Conservation (phyloP, 805 yeast species). For the Nakazawaea ishiwadae region DNA sequence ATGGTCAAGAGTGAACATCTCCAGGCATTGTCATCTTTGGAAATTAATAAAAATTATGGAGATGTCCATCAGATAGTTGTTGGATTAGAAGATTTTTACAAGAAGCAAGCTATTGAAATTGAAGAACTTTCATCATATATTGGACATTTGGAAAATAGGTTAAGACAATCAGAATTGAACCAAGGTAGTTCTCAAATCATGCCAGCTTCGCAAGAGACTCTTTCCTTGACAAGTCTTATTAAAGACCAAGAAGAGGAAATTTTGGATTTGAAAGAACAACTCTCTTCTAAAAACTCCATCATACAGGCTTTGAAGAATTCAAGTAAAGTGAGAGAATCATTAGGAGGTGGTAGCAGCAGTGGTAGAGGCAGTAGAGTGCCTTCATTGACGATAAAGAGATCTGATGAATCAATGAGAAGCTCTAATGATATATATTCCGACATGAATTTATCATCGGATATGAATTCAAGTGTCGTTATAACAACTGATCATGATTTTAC, state of each 20-base stretch:
- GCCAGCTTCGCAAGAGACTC: not conserved
- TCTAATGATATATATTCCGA: conserved; percentile 3
- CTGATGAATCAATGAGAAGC: conserved; percentile 17
- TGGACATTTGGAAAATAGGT: conserved; percentile 50
- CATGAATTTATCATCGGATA: conserved; percentile 4
- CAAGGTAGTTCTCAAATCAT: conserved; percentile 3
- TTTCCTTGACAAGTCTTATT: conserved; percentile 24
- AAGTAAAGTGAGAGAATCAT: conserved; percentile 46
- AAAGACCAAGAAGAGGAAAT: conserved; percentile 69
- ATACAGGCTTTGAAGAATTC: conserved; percentile 70
- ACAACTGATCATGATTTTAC: not conserved
- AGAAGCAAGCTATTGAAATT: conserved; percentile 43
- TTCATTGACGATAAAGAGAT: conserved; percentile 7
- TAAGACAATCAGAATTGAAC: conserved; percentile 23
- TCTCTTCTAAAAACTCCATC: conserved; percentile 73
- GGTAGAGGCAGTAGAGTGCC: conserved; percentile 2
- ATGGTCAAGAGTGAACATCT: conserved; percentile 55
- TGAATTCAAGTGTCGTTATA: conserved; percentile 4
- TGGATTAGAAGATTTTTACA: conserved; percentile 43
- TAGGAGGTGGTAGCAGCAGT: not conserved
- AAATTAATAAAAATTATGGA: conserved; percentile 15
- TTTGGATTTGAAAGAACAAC: conserved; percentile 51
- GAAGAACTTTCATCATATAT: conserved; percentile 60
- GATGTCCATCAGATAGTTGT: conserved; percentile 32
- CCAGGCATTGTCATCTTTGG: conserved; percentile 50